Conservation (phyloP, 2,329 filamentous ascomycete genomes). For the Neocatenulostroma microsporum region DNA sequence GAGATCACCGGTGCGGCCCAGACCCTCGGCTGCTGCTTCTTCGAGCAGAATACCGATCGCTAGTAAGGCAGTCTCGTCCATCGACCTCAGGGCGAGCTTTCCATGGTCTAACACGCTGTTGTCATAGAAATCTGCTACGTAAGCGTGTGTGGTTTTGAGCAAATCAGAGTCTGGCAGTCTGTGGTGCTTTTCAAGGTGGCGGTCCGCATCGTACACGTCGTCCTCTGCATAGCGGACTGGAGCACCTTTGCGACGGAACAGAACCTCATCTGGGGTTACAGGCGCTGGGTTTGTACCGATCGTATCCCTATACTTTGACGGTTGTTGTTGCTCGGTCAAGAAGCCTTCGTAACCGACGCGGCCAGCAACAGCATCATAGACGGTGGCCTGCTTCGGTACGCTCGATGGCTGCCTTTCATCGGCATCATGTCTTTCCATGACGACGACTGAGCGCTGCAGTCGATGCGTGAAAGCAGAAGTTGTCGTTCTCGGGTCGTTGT, state of each 20-base stretch:
- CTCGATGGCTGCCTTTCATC: too few relatives aligned
- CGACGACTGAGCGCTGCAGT: too few relatives aligned
- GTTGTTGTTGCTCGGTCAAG: slow-evolving; percentile 30
- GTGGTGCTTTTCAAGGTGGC: slow-evolving; percentile 42
- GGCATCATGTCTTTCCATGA: too few relatives aligned
- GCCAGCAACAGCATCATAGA: slow-evolving; percentile 66
- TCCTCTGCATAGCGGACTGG: slow-evolving; percentile 61
- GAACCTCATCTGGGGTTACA: slow-evolving; percentile 60
- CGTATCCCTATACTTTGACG: slow-evolving; percentile 23
- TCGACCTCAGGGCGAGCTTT: slow-evolving; percentile 47
- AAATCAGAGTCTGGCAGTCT: slow-evolving; percentile 61
- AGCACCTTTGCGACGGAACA: slow-evolving; percentile 58
- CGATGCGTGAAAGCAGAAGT: too few relatives aligned
- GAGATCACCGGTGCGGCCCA: slow-evolving; percentile 60
- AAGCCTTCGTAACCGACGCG: slow-evolving; percentile 42
- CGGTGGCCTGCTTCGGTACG: slow-evolving; percentile 32
- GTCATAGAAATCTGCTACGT: slow-evolving; percentile 60
- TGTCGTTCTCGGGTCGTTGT: too few relatives aligned
- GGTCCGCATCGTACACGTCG: slow-evolving; percentile 63
- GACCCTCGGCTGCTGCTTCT: slow-evolving; percentile 53
- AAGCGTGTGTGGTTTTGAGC: slow-evolving; percentile 60
- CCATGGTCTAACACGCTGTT: slow-evolving; percentile 17
- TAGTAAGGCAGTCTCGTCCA: slow-evolving; percentile 72
- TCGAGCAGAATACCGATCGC: slow-evolving; percentile 69
- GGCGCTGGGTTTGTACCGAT: slow-evolving; percentile 27